Percentiles rank a stretch among this genome's conserved stretches.
These are phyloP conservation scores for Lachnellula hyalina DNA, from an alignment of 2,329 filamentous ascomycete genomes.

Conservation along the genomic window DNA sequence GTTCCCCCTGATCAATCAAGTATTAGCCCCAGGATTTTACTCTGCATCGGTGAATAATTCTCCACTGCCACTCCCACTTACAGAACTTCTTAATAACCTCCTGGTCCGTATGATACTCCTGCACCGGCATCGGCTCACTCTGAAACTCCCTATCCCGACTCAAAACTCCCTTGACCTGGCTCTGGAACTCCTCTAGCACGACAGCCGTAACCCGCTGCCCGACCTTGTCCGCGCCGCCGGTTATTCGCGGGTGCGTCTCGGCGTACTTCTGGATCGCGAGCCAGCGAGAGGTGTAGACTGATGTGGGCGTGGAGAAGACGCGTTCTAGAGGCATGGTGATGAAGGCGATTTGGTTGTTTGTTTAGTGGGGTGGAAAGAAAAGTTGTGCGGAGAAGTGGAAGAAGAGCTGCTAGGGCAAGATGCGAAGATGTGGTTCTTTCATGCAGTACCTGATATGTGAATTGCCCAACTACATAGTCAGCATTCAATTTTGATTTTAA, in stretches of 20 bases:
- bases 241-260: background rate
- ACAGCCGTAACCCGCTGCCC: background rate
- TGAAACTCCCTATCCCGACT: background rate
- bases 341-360: background rate
- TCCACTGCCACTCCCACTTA: background rate
- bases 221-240: background rate
- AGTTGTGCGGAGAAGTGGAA: background rate
- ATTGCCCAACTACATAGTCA: too few species aligned
- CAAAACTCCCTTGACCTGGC: background rate
- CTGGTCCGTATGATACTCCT: background rate
- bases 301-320: background rate
- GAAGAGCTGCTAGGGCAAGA: too few species aligned
- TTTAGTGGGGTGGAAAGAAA: background rate
- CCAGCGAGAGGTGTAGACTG: background rate
- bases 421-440: too few species aligned
- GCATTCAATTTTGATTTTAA: too few species aligned
- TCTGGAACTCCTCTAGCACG: background rate
- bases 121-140: background rate
- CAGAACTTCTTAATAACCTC: background rate
- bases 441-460: too few species aligned
- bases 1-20: background rate
- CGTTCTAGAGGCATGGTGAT: background rate
- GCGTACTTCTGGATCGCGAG: background rate
- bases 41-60: background rate
- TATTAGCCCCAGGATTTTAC: background rate